A percentile compares a stretch with the other conserved stretches of the same genome.
Conservation (phyloP, 202 grass and related monocot genomes). For the Brachypodium distachyon region DNA sequence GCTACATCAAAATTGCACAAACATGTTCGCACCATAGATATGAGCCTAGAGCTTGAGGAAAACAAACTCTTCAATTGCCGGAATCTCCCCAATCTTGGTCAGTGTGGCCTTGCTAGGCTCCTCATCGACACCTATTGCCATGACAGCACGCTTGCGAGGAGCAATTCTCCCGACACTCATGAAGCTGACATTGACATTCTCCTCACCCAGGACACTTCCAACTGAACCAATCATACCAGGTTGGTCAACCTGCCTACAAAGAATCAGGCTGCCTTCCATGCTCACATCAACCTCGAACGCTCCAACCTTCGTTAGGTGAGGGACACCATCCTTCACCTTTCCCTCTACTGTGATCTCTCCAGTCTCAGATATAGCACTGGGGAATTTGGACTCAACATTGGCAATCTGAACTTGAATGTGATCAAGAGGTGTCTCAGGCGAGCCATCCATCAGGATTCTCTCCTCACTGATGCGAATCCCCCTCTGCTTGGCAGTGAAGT, state of each 20-base stretch:
- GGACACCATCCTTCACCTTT: constrained; percentile 67
- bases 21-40: constrained; percentile 12
- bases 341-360: constrained; percentile 68
- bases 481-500: constrained; percentile 79
- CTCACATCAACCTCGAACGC: constrained; percentile 76
- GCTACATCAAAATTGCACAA: constrained; percentile 45
- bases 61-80: constrained; percentile 78
- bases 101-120: constrained; percentile 48
- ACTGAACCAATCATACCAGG: constrained; percentile 82
- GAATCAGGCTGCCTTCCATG: constrained; percentile 79
- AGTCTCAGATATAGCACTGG: constrained; percentile 41
- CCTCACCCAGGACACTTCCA: constrained; percentile 52
- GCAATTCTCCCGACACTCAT: constrained; percentile 74
- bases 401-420: constrained; percentile 74
- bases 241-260: constrained; percentile 81
- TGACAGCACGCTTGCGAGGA: constrained; percentile 65
- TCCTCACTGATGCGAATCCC: constrained; percentile 71
- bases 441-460: constrained; percentile 57
- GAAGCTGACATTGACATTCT: constrained; percentile 92
- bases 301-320: constrained; percentile 75
- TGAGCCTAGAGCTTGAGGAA: constrained; percentile 69
- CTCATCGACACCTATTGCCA: constrained; percentile 86
- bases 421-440: constrained; percentile 63
- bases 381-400: constrained; percentile 69
- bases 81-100: constrained; percentile 70